These are phyloP conservation scores for Chaetomium tenue DNA, from an alignment of 495 filamentous ascomycete genomes.

Conservation along the genomic window DNA sequence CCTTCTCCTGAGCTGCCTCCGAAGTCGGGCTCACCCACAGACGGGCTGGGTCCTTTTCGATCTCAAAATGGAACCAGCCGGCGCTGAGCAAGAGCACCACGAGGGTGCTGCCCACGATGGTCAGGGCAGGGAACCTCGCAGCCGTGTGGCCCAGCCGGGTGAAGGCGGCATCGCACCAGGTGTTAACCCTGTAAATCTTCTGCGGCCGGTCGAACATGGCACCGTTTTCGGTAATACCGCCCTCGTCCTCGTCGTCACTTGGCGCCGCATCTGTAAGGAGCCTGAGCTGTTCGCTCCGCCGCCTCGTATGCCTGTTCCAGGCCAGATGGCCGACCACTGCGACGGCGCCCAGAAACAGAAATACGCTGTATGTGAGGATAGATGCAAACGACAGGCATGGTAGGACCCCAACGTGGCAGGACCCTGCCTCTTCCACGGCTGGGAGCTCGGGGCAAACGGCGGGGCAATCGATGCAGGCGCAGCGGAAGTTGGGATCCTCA, in stretches of 20 bases:
- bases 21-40: conserved; percentile 95
- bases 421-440: conserved; percentile 60
- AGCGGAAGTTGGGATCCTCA: conserved; percentile 77
- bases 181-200: conserved; percentile 75
- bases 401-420: conserved; percentile 79
- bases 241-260: conserved; percentile 90
- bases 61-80: conserved; percentile 80
- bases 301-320: conserved; percentile 66
- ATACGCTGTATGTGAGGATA: conserved; percentile 76
- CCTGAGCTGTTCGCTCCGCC: conserved; percentile 73
- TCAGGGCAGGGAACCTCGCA: conserved; percentile 79
- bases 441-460: conserved; percentile 78
- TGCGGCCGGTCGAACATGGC: conserved; percentile 69
- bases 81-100: conserved; percentile 73
- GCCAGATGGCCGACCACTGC: conserved; percentile 70
- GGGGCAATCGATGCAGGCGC: conserved; percentile 90
- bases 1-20: conserved; percentile 85
- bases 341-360: conserved; percentile 63
- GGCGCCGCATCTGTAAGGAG: conserved; percentile 79
- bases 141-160: conserved; percentile 76
- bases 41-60: conserved; percentile 86
- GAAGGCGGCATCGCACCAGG: conserved; percentile 73
- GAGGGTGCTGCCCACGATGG: conserved; percentile 67
- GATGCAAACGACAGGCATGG: conserved; percentile 91
- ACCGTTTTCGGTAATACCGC: conserved; percentile 68